Percentiles rank a stretch among this genome's conserved stretches.
Evolutionary conservation across 2,329 filamentous ascomycete genomes (phyloP).

Genomic region (Hymenoscyphus occultus): DNA sequence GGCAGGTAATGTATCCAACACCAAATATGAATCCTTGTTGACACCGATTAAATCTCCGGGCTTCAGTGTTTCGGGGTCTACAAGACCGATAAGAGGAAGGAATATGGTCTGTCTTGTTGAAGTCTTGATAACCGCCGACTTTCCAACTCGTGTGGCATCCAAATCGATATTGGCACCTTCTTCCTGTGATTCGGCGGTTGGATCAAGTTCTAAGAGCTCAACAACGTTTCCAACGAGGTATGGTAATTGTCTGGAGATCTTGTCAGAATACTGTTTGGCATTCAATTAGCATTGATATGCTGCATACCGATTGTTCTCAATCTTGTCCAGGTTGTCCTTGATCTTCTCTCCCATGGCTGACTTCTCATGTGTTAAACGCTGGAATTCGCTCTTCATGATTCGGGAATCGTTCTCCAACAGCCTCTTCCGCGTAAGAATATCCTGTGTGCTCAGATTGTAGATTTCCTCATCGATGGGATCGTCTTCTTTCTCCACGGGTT

Average conservation of each 20-base stretch:
- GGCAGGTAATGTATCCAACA: constrained; percentile 92
- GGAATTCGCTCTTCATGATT: constrained; percentile 98
- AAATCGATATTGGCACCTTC: constrained; percentile 98
- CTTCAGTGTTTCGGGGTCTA: constrained; percentile 92
- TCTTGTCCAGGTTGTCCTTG: constrained; percentile 98
- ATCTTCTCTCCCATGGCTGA: constrained; percentile 97
- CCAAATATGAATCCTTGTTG: constrained; percentile 98
- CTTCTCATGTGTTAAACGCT: constrained; percentile 93
- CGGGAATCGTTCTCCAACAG: constrained; percentile 95
- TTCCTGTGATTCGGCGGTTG: constrained; percentile 91
- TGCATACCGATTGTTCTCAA: constrained; percentile 90
- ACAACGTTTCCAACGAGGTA: constrained; percentile 99
- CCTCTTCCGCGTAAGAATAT: constrained; percentile 86
- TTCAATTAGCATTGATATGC: constrained; percentile 2
- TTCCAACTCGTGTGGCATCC: constrained; percentile 93
- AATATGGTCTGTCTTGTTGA: constrained; percentile 98
- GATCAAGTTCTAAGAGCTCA: constrained; percentile 93
- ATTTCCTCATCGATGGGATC: constrained; percentile 92
- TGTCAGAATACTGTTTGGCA: constrained; percentile 10
- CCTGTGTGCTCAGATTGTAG: constrained; percentile 85
- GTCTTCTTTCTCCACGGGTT: constrained; percentile 65
- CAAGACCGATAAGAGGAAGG: constrained; percentile 91
- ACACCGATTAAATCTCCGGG: constrained; percentile 96
- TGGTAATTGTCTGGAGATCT: constrained; percentile 73
- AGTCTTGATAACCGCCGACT: constrained; percentile 99